These are phyloP conservation scores for Aspergillus floridensis DNA, from an alignment of 2,329 filamentous ascomycete species.

Conservation along the genomic window DNA sequence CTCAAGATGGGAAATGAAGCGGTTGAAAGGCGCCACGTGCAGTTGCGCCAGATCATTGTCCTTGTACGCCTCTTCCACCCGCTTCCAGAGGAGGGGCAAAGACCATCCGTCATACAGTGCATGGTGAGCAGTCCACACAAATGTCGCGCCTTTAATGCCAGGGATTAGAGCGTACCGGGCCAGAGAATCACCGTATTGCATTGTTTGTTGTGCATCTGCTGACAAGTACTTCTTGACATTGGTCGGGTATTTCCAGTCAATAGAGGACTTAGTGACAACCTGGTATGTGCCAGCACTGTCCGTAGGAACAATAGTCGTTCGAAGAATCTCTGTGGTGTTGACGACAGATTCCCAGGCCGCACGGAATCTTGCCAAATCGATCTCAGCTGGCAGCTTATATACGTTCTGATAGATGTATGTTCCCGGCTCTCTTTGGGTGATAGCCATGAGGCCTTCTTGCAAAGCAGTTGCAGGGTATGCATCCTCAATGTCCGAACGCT, in stretches of 20 bases:
- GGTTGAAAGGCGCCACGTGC: background rate
- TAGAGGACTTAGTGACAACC: background rate
- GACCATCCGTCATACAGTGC: slow-evolving; percentile 42
- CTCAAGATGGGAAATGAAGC: background rate
- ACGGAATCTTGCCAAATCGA: slow-evolving; percentile 23
- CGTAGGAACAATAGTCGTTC: slow-evolving; percentile 33
- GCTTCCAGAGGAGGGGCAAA: slow-evolving; percentile 33
- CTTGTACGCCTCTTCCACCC: slow-evolving; percentile 17
- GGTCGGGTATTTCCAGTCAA: background rate
- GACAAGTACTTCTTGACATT: background rate
- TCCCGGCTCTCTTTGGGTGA: slow-evolving; percentile 1
- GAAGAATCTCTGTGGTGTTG: slow-evolving; percentile 35
- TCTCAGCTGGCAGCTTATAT: slow-evolving; percentile 1
- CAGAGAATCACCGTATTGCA: background rate
- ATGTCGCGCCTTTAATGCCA: background rate
- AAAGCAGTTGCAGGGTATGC: slow-evolving; percentile 13
- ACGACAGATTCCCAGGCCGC: slow-evolving; percentile 35
- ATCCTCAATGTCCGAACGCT: slow-evolving; percentile 13
- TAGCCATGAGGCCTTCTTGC: slow-evolving; percentile 19
- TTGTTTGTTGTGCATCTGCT: background rate
- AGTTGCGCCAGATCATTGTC: background rate
- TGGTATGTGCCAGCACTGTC: slow-evolving; percentile 23
- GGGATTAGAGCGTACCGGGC: background rate
- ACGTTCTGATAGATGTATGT: slow-evolving; percentile 6
- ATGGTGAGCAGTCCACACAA: slow-evolving; percentile 36